Percentiles rank a stretch among this genome's conserved stretches.
phyloP scores from a whole-genome alignment of 257 asterid genomes.

The Osmanthus fragrans region DNA sequence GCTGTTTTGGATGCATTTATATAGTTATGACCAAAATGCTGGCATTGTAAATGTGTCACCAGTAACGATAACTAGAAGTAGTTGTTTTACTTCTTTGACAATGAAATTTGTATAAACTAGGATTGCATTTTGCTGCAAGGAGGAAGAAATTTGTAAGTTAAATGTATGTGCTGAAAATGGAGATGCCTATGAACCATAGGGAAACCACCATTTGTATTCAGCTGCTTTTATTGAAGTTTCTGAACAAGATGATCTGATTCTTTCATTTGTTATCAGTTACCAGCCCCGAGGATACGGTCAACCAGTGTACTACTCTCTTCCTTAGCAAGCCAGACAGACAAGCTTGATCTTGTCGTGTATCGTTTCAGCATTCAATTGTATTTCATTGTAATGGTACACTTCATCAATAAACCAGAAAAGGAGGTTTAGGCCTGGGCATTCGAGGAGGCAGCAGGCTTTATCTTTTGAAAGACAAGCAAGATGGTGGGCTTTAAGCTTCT shows the following conservation, averaged over 20 bases:
- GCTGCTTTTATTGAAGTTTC: neutral
- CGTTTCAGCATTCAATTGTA: neutral
- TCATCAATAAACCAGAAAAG: neutral
- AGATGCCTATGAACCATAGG: neutral
- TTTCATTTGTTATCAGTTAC: slow-evolving; percentile 49
- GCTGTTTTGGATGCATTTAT: neutral
- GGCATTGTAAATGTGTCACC: neutral
- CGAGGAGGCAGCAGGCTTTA: neutral
- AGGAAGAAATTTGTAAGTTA: neutral
- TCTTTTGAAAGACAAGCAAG: neutral
- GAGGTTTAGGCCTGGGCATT: neutral
- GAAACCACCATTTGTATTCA: neutral
- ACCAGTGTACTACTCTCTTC: slow-evolving; percentile 67
- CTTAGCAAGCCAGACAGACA: slow-evolving; percentile 45
- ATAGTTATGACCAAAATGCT: neutral
- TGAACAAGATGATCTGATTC: neutral
- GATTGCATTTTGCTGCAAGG: neutral
- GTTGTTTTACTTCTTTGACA: too few relatives aligned
- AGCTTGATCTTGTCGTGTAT: slow-evolving; percentile 10
- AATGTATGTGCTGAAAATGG: neutral
- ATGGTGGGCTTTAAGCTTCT: neutral
- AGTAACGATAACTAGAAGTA: too few relatives aligned
- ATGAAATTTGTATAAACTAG: slow-evolving; percentile 12
- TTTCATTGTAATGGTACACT: neutral
- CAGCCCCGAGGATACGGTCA: slow-evolving; percentile 73